phyloP scores from a whole-genome alignment of 345 rosid species.

The Mallotus nudiflorus region DNA sequence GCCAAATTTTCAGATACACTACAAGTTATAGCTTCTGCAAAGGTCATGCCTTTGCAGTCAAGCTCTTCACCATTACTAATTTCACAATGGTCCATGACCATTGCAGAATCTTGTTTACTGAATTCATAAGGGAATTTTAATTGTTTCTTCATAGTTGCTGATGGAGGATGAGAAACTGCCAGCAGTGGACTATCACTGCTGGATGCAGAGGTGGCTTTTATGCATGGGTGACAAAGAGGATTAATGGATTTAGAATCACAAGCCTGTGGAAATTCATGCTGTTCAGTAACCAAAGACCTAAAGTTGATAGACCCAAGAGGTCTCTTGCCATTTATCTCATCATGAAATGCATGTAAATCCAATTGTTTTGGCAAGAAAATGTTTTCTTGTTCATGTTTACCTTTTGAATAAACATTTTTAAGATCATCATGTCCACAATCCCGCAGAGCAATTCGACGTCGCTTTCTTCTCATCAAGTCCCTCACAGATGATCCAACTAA shows the following conservation, averaged over 20 bases:
- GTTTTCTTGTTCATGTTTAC: conserved; percentile 23
- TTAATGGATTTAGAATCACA: conserved; percentile 7
- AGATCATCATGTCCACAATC: conserved; percentile 36
- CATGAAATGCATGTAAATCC: conserved; percentile 24
- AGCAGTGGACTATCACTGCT: conserved; percentile 5
- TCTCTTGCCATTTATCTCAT: conserved; percentile 23
- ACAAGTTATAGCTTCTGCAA: conserved; percentile 26
- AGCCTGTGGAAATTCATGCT: conserved; percentile 10
- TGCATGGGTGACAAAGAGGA: not conserved
- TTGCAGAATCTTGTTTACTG: conserved; percentile 39
- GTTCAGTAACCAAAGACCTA: conserved; percentile 5
- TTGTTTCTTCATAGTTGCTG: conserved; percentile 12
- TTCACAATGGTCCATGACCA: conserved; percentile 29
- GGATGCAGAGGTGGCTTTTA: conserved; percentile 11
- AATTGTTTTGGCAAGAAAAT: conserved; percentile 28
- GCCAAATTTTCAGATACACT: conserved; percentile 19
- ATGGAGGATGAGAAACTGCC: conserved; percentile 9
- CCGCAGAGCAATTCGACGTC: conserved; percentile 44
- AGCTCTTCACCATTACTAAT: conserved; percentile 27
- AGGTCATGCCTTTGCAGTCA: conserved; percentile 22
- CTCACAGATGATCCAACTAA: conserved; percentile 62
- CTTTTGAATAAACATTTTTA: conserved; percentile 34
- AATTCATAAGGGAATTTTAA: conserved; percentile 8
- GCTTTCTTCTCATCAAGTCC: conserved; percentile 86
- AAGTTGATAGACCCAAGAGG: conserved; percentile 10